Evolutionary conservation across 352 stramenopile genomes (phyloP), one percentile per base, ranked within the genome.

Genomic region (Phytophthora capsici): DNA sequence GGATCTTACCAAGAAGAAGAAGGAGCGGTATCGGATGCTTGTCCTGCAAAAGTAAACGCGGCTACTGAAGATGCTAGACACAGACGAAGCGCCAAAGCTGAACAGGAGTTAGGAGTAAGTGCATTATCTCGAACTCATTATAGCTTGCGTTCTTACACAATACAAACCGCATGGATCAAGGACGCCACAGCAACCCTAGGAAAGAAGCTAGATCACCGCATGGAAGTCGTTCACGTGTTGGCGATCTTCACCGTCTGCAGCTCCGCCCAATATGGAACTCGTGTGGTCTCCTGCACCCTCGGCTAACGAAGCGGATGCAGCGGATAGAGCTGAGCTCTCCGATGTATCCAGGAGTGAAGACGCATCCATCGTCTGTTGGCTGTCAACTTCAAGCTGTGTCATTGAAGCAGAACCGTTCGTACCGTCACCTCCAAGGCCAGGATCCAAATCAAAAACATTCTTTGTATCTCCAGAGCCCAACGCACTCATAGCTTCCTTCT

Each of bases 1-100:
- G 4, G 78, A 91, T 47, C 62, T 91, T 10, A 76, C 79, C 48
- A 91, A 87, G 70, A 82, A 80, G 40, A 84, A 80, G 49, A 78
- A 72, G 44, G 71, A 89, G 57, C 78, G 80, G 6, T 91, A 91
- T 26, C 71, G 78, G 32, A 88, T 88, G 71, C 74, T 89, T 3
- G 82, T 88, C 34, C 48, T 89, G 49, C 82, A 91, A 44, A 91
- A 91, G 45, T 91, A 63, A 70, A 7, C 9, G 48, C 6, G 6
- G 7, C 1, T 36, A n/a, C n/a, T n/a, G n/a, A n/a, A 22, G n/a
- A 28, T 54, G 8, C 41, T 48, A 30, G 10, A 17, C 9, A 25
- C 8, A 30, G 20, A 17, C 16, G 16, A 47, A 25, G 8, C 19
- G 20, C 16, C 40, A 52, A 61, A 48, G 37, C 43, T 48, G 28